Base-by-base conservation (phyloP, 2,329 filamentous ascomycete species). In the Colletotrichum sp. region DNA sequence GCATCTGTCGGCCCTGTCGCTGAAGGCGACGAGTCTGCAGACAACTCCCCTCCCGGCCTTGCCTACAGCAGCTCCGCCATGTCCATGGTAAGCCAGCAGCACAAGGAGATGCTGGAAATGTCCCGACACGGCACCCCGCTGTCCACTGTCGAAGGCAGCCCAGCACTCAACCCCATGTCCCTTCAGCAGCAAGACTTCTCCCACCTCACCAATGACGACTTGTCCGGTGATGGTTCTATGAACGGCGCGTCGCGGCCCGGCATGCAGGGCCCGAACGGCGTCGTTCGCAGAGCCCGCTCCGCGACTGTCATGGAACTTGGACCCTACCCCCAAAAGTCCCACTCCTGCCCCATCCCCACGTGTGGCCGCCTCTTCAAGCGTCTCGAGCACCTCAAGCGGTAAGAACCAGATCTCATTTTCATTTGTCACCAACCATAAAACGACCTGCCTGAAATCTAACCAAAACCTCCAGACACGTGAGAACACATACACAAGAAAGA, bases 301-400 rank as follows among this genome's bases (percentile, higher is more conserved):
- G 96, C 97, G 69, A 99, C 97, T 6, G 95, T 98, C 86, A 98
- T 98, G 94, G 97, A 99, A 85, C 92, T 98, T 78, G 96, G 95
- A 36, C 97, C 98, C 16, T 99, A 99, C 84, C 96, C 97, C 68
- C 95, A 98, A 84, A 99, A 99, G 87, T 98, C 96, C 55, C 97
- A 99, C 87, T 99, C 96, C 3, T 99, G 97, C 88, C 97, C 97
- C n/a, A 99, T 99, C 82, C 97, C 97, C 32, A 98, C 96, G 71
- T 99, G 97, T 85, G 97, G 97, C 71, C 94, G 97, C 82, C 92
- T 98, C 78, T 99, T 99, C 92, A 99, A 99, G 93, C 94, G 97
- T 86, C 92, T 99, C 89, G 97, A 99, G 89, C 97, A 99, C 88
- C 93, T 99, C 83, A 99, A 99, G 92, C 94, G 96, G 95, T 98